Evolutionary conservation across 192 early-diverging fungal species (phyloP), one percentile per base, ranked within the genome.

Genomic region (Gigaspora rosea): DNA sequence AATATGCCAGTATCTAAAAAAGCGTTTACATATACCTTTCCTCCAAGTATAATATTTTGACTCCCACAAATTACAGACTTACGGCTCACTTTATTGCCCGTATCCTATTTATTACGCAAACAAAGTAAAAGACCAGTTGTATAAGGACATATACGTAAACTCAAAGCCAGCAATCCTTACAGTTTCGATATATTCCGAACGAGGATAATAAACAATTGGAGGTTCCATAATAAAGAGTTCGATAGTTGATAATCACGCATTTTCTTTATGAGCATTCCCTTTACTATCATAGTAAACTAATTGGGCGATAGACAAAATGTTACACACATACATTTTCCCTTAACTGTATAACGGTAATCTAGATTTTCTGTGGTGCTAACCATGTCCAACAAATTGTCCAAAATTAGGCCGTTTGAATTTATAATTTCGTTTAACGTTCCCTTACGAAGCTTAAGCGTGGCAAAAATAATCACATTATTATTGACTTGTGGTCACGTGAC

Each of bases 31-130:
- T 72, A 62, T 84, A 94, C 93, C 90, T 97, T 98, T 67, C 97
- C 97, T 33, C 95, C 95, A 8, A 97, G 90, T 41, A 96, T 92
- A 71, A 98, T 98, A 87, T 98, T 98, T 81, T 97, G 95, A 81
- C 91, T 91, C 12, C 96, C 97, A 77, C 91, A 95, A 77, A 98
- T 98, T 68, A 94, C 90, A 3, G 94, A 94, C 82, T 95, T 94
- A 27, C 96, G 90, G 76, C 91, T 92, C 51, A 98, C 94, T 84
- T 96, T 97, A 88, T 98, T 98, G 46, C 97, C 95, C 1, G 96
- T 97, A 77, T 97, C 97, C 92, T 93, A 77, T 18, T 16, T 48
- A 16, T 9, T 13, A 54, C 69, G 3, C 10, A 57, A 10, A n/a
- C 46, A 27, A 22, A 35, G n/a, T 16, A 35, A 16, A 70, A 18